A percentile compares a stretch with the other conserved stretches of the same genome.
These are phyloP conservation scores for Actinidia arguta DNA, from an alignment of 179 eudicot genomes.

Conservation along the genomic window DNA sequence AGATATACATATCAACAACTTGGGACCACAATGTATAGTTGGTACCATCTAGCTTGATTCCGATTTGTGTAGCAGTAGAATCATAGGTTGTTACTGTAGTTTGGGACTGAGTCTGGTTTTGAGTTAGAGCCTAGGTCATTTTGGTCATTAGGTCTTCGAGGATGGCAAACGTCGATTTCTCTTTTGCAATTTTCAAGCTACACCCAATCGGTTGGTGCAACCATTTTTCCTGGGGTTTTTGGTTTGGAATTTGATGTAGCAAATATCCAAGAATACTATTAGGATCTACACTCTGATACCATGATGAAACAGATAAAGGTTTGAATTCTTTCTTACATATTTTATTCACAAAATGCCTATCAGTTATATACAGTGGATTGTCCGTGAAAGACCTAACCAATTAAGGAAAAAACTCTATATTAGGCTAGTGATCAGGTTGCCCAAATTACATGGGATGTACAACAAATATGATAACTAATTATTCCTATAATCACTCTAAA, in stretches of 20 bases:
- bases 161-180: too few species aligned
- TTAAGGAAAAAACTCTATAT: too few species aligned
- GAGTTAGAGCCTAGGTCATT: neutral
- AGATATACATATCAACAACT: neutral
- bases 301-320: neutral
- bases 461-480: too few species aligned
- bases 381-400: too few species aligned
- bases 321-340: neutral
- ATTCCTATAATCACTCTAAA: too few species aligned
- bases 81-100: neutral
- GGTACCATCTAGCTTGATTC: slow-evolving; percentile 19
- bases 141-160: neutral
- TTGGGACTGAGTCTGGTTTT: neutral
- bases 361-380: too few species aligned
- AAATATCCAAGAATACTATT: neutral
- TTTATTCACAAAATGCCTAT: too few species aligned
- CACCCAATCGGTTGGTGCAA: neutral
- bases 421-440: too few species aligned
- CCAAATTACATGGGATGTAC: too few species aligned
- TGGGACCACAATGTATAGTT: neutral
- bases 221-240: neutral
- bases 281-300: neutral
- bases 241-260: neutral
- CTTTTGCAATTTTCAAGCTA: too few species aligned
- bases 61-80: neutral